Evolutionary conservation across 352 stramenopile genomes (phyloP), one percentile per base, ranked within the genome.

Genomic region (Thalassiosira livingstoniorum): DNA sequence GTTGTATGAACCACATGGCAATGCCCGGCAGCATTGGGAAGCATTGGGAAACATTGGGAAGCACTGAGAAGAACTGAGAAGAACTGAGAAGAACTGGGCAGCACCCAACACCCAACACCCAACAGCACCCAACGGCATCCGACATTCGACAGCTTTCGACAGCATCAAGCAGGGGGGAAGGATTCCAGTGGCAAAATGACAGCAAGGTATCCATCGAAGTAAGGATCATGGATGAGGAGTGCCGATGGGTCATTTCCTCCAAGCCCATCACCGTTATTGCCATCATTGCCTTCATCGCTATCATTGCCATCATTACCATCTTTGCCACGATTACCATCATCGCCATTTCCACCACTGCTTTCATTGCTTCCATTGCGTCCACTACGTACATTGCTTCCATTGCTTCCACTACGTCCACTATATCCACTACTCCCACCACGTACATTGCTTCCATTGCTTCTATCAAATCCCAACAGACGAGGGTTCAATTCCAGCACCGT

Each of bases 401-500:
- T 75, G 2, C 83, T 23, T 32, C 18, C 29, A 10, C 13, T 34
- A 10, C 1, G 43, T 13, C 39, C 34, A 2, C 43, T 43, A 7
- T 15, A 39, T 66, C 18, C 32, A 47, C 37, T 13, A 34, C 4
- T 13, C 21, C n/a, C 35, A 35, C 5, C 32, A 35, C 13, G n/a
- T 27, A 7, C 51, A 53, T 7, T 25, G 7, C 74, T 11, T 1
- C 67, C 32, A 60, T 54, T 75, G 2, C 83, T 23, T 32, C 18
- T 32, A 10, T 4, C 27, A 10, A 5, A 65, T 13, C 39, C 34
- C 10, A 72, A 23, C 42, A 79, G 62, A 31, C 39, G 29, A 7
- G 75, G n/a, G 75, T 93, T 93, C 21, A 93, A 29, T 75, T 93
- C 89, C 25, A 93, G 61, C 35, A 93, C 79, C 10, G 85, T 89